phyloP scores from a whole-genome alignment of 768 basidiomycete species.

The Trametes maxima region DNA sequence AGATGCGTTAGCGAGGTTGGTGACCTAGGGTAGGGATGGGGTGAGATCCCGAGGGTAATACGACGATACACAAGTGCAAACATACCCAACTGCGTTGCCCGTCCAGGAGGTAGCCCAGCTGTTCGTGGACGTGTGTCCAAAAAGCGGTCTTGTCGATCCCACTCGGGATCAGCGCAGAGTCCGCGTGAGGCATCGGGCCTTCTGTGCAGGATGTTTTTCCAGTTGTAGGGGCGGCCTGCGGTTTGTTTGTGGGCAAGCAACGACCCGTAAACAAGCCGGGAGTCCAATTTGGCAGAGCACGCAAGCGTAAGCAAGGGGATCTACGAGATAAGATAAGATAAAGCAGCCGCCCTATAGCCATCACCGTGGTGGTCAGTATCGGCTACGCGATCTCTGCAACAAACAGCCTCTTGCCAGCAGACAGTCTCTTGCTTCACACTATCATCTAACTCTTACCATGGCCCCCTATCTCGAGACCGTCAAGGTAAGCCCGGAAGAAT shows the following conservation, averaged over 20 bases:
- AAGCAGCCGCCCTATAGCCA: neutral
- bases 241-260: neutral
- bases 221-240: neutral
- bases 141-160: constrained; percentile 75
- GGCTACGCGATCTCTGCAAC: neutral
- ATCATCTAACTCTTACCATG: constrained; percentile 44
- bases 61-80: constrained; percentile 18
- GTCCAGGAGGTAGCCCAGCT: constrained; percentile 63
- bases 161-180: constrained; percentile 70
- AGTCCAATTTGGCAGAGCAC: constrained; percentile 8
- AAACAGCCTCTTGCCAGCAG: constrained; percentile 23
- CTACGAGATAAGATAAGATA: constrained; percentile 26
- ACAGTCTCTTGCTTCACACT: constrained; percentile 20
- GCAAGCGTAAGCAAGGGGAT: neutral
- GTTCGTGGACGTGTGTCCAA: constrained; percentile 73
- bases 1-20: constrained; percentile 86
- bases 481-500: constrained; percentile 47
- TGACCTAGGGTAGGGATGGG: constrained; percentile 51
- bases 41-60: constrained; percentile 8
- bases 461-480: constrained; percentile 76
- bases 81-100: constrained; percentile 80
- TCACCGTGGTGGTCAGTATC: neutral
- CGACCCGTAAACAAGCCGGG: neutral
- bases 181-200: constrained; percentile 76
- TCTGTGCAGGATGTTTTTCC: neutral